These are phyloP conservation scores for Zizania latifolia DNA, from an alignment of 176 grass and related monocot species.

Conservation along the genomic window DNA sequence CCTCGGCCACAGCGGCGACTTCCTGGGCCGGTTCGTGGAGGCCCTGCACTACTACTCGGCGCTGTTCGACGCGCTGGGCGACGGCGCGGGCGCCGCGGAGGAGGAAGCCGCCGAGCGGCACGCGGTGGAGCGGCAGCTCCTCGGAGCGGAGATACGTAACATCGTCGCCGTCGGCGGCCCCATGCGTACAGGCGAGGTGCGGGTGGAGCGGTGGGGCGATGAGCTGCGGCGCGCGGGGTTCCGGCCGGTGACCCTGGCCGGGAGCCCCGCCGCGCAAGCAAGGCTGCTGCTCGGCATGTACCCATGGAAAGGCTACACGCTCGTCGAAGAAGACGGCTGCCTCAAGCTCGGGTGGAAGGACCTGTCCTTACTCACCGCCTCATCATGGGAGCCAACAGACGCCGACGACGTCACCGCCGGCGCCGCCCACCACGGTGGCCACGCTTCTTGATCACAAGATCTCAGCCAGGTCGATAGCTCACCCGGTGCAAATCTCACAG, in stretches of 20 bases:
- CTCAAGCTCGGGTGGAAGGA: constrained; percentile 93
- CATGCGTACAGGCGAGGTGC: constrained; percentile 71
- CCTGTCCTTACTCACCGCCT: constrained; percentile 81
- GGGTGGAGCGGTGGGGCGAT: constrained; percentile 73
- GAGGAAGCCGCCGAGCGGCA: constrained; percentile 46
- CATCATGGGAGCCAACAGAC: constrained; percentile 52
- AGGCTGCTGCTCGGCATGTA: constrained; percentile 80
- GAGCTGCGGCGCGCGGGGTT: constrained; percentile 65
- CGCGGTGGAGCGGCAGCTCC: constrained; percentile 67
- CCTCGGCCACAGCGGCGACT: constrained; percentile 62
- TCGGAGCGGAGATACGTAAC: constrained; percentile 88
- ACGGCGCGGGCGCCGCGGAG: constrained; percentile 36
- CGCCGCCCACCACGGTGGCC: neutral
- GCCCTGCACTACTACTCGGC: constrained; percentile 96
- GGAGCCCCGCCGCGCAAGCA: constrained; percentile 71
- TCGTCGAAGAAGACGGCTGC: constrained; percentile 64
- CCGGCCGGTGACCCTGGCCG: constrained; percentile 60
- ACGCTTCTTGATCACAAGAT: neutral
- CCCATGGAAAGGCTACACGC: constrained; percentile 88
- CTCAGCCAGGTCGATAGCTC: neutral
- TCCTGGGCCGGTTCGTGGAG: constrained; percentile 80
- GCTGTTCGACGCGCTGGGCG: constrained; percentile 81
- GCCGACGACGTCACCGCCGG: neutral
- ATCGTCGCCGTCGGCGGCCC: constrained; percentile 78
- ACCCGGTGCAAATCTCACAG: neutral